Conservation (phyloP, 768 basidiomycete genomes). For the Boletus reticuloceps region DNA sequence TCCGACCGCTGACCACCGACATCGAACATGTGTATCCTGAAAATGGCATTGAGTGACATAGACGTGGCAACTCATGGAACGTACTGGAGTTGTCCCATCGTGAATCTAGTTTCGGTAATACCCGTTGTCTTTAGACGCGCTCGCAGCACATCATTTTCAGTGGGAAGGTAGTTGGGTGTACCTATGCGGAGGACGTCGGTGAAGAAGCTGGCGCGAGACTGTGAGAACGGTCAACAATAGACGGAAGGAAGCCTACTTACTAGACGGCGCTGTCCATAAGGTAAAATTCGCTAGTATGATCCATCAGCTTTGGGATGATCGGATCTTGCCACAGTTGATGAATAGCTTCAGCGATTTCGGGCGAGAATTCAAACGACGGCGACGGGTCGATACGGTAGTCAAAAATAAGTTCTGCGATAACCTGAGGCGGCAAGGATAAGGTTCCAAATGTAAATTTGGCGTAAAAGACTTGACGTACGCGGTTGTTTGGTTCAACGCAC, state of each 20-base stretch:
- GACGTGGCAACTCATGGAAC: constrained; percentile 12
- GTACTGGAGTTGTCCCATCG: constrained; percentile 62
- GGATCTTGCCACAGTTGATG: constrained; percentile 70
- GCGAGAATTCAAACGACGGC: constrained; percentile 46
- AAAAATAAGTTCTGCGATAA: constrained; percentile 58
- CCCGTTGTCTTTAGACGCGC: constrained; percentile 90
- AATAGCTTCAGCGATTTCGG: constrained; percentile 70
- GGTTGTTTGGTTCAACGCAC: constrained; percentile 63
- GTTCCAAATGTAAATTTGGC: too few species aligned
- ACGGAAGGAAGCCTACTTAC: constrained; percentile 42
- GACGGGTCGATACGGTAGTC: constrained; percentile 50
- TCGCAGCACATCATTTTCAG: constrained; percentile 81
- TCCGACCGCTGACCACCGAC: constrained; percentile 80
- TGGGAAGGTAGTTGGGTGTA: constrained; percentile 75
- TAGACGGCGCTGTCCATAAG: constrained; percentile 94
- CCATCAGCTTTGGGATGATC: constrained; percentile 50
- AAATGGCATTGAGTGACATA: background rate
- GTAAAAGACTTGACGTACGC: constrained; percentile 27
- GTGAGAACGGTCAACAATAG: background rate
- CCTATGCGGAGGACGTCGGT: constrained; percentile 82
- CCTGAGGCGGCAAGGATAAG: constrained; percentile 26
- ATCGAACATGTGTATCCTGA: constrained; percentile 69
- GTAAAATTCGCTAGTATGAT: constrained; percentile 76
- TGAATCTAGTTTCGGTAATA: constrained; percentile 80
- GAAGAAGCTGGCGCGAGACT: constrained; percentile 64